Evolutionary conservation across 2,329 filamentous ascomycete genomes (phyloP).

Genomic region (Diaporthe caulivora): DNA sequence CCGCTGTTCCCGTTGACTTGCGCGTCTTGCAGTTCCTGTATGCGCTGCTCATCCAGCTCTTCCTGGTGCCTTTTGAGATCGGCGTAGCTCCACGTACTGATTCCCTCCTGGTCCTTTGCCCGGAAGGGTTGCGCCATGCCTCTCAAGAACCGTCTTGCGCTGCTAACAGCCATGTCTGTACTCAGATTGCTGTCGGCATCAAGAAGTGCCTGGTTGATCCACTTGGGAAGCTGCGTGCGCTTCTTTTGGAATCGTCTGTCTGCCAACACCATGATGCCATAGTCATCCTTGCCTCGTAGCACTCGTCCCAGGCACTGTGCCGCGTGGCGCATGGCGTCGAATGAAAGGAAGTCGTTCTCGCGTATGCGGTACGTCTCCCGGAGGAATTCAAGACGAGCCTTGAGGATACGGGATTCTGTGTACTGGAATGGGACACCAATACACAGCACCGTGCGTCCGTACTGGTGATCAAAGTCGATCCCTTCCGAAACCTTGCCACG

Average conservation of each 20-base stretch:
- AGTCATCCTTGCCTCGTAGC: conserved; percentile 95
- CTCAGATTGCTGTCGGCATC: conserved; percentile 91
- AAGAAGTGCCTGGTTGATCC: conserved; percentile 90
- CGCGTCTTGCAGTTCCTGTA: conserved; percentile 68
- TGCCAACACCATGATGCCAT: conserved; percentile 99
- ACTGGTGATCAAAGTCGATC: conserved; percentile 99
- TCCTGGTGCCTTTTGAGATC: conserved; percentile 84
- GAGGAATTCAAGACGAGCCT: conserved; percentile 95
- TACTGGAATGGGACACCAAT: conserved; percentile 99
- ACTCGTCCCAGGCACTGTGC: conserved; percentile 97
- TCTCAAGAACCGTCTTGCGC: conserved; percentile 88
- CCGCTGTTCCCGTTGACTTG: conserved; percentile 33
- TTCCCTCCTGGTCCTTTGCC: conserved; percentile 86
- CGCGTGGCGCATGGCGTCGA: conserved; percentile 99
- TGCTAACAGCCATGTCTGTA: conserved; percentile 93
- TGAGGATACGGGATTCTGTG: conserved; percentile 96
- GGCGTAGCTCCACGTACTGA: conserved; percentile 89
- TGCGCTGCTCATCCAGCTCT: conserved; percentile 77
- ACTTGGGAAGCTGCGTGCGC: conserved; percentile 89
- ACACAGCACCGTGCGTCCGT: conserved; percentile 93
- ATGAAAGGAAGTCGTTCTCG: conserved; percentile 97
- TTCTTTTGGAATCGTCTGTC: conserved; percentile 96
- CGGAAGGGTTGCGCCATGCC: conserved; percentile 94
- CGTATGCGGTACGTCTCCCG: conserved; percentile 96
- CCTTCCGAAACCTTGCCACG: conserved; percentile 98